Conservation (phyloP, 371 early-diverging fungal species). For the Chytridium lagenaria region DNA sequence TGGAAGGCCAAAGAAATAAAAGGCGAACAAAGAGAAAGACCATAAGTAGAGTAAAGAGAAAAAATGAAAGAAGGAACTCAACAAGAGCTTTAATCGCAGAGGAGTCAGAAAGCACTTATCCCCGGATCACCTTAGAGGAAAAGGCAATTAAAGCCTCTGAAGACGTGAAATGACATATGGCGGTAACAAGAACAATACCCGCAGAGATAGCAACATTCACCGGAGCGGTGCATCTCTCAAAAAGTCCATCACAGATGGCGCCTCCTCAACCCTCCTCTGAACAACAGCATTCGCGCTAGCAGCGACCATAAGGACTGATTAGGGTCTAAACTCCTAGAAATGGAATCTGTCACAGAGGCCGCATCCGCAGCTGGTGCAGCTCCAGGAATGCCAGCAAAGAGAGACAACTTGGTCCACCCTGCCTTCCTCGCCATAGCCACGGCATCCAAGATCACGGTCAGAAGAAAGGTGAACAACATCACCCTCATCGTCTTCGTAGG, state of each 20-base stretch:
- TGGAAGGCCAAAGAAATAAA: too few species aligned
- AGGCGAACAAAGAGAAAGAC: too few species aligned
- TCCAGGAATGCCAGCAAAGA: constrained; percentile 64
- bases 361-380: constrained; percentile 49
- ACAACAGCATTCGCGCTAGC: constrained; percentile 1
- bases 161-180: constrained; percentile 26
- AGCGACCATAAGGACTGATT: background rate
- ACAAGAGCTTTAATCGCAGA: background rate
- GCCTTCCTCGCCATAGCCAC: constrained; percentile 77
- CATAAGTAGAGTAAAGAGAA: background rate
- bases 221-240: constrained; percentile 49
- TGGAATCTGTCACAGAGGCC: constrained; percentile 8
- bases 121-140: too few species aligned
- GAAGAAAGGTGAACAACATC: constrained; percentile 80
- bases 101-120: too few species aligned
- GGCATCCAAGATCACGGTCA: constrained; percentile 82
- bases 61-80: background rate
- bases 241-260: constrained; percentile 35
- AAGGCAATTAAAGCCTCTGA: background rate
- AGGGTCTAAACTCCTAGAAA: background rate
- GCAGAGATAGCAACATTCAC: constrained; percentile 53
- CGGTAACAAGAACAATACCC: constrained; percentile 44
- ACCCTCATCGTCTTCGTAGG: constrained; percentile 89
- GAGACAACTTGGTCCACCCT: constrained; percentile 78
- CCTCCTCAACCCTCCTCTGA: constrained; percentile 11